These are phyloP conservation scores for Vigna mungo DNA, from an alignment of 306 rosid genomes.

Conservation along the genomic window DNA sequence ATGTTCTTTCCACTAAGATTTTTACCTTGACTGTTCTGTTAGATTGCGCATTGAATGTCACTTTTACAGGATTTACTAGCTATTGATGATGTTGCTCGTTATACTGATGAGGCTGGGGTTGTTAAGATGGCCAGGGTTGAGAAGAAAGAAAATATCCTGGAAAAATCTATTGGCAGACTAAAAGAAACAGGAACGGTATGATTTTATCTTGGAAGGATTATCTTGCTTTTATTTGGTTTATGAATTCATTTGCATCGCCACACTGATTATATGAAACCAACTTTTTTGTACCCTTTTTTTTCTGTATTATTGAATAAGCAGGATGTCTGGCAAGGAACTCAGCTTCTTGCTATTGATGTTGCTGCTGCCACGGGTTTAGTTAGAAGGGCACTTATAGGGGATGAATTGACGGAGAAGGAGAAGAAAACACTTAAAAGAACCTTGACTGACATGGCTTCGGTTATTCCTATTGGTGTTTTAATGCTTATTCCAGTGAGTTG, in stretches of 20 bases:
- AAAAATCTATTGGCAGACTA: constrained; percentile 75
- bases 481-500: constrained; percentile 96
- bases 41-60: constrained; percentile 40
- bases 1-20: neutral
- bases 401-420: constrained; percentile 91
- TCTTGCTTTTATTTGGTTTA: constrained; percentile 35
- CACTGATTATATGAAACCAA: constrained; percentile 32
- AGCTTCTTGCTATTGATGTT: constrained; percentile 87
- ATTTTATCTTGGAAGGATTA: constrained; percentile 27
- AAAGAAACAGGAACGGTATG: constrained; percentile 87
- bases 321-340: constrained; percentile 99
- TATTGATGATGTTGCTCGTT: constrained; percentile 56
- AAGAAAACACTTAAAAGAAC: constrained; percentile 85
- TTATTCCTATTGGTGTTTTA: constrained; percentile 89
- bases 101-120: constrained; percentile 47
- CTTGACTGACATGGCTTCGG: constrained; percentile 91
- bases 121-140: constrained; percentile 63
- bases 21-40: constrained; percentile 6
- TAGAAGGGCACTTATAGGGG: constrained; percentile 81
- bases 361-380: constrained; percentile 78
- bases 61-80: constrained; percentile 61
- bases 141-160: constrained; percentile 70
- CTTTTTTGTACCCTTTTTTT: neutral
- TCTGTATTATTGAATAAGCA: constrained; percentile 46
- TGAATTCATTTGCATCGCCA: constrained; percentile 25